Evolutionary conservation across 257 asterid genomes (phyloP).

Genomic region (Cinchona pubescens): DNA sequence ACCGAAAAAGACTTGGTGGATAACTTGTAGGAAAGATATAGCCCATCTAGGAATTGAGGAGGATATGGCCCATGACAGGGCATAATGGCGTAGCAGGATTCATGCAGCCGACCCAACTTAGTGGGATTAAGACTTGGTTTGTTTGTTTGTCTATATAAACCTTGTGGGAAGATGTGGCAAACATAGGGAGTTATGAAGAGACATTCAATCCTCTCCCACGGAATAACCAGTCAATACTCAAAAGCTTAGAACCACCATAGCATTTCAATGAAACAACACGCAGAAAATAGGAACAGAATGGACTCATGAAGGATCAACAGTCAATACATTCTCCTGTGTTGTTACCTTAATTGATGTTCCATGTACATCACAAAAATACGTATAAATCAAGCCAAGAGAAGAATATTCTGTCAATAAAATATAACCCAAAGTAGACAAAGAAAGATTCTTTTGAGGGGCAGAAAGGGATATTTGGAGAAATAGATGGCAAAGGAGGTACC

Average conservation of each 20-base stretch:
- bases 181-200: background rate
- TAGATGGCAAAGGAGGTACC: constrained; percentile 38
- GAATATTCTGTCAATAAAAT: background rate
- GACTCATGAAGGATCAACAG: background rate
- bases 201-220: constrained; percentile 2
- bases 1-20: no score
- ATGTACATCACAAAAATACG: background rate
- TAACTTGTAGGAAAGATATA: no score
- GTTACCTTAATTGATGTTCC: background rate
- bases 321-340: background rate
- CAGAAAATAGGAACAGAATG: background rate
- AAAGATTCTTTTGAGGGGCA: constrained; percentile 10
- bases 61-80: no score
- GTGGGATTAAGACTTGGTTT: no score
- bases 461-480: constrained; percentile 13
- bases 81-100: no score
- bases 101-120: no score
- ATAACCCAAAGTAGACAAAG: no score
- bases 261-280: background rate
- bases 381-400: background rate
- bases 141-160: no score
- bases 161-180: background rate
- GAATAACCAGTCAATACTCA: background rate
- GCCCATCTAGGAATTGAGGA: no score
- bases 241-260: background rate